Evolutionary conservation across 306 rosid genomes (phyloP).

Genomic region (Pterocarpus santalinus): DNA sequence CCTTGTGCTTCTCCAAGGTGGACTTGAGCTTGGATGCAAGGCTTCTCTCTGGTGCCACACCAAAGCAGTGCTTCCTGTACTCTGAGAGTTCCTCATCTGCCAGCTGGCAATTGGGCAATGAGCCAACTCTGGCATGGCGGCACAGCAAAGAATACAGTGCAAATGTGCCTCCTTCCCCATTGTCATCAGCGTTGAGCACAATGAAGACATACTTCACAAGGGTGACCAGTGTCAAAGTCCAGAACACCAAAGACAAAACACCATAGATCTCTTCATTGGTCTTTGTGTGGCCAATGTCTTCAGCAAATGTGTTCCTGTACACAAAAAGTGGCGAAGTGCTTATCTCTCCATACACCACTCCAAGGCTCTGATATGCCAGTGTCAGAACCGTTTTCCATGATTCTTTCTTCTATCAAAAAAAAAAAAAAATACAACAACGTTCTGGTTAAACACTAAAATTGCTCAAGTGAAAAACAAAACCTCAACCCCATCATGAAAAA

Average conservation of each 20-base stretch:
- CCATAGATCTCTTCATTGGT: slow-evolving; percentile 44
- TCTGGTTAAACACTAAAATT: slow-evolving; percentile 31
- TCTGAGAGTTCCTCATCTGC: not conserved
- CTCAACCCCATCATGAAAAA: not conserved
- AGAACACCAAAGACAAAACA: slow-evolving; percentile 74
- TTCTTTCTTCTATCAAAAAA: slow-evolving; percentile 52
- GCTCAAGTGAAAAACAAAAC: slow-evolving; percentile 21
- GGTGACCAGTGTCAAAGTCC: slow-evolving; percentile 76
- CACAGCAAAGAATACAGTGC: not conserved
- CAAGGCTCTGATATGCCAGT: slow-evolving; percentile 82
- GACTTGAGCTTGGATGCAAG: not conserved
- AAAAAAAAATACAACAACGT: slow-evolving; percentile 38
- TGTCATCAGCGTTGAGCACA: slow-evolving; percentile 45
- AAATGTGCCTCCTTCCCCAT: not conserved
- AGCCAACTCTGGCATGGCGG: not conserved
- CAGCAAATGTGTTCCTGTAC: slow-evolving; percentile 65
- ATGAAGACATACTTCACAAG: slow-evolving; percentile 73
- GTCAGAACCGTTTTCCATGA: slow-evolving; percentile 73
- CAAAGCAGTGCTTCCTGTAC: not conserved
- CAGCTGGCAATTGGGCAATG: not conserved
- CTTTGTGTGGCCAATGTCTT: not conserved
- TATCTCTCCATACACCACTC: slow-evolving; percentile 79
- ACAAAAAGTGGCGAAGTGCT: slow-evolving; percentile 80
- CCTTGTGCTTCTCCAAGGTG: not conserved
- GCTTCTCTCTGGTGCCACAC: not conserved